Conservation (phyloP, 1,284 basidiomycete species). For the Trichosporon inkin region DNA sequence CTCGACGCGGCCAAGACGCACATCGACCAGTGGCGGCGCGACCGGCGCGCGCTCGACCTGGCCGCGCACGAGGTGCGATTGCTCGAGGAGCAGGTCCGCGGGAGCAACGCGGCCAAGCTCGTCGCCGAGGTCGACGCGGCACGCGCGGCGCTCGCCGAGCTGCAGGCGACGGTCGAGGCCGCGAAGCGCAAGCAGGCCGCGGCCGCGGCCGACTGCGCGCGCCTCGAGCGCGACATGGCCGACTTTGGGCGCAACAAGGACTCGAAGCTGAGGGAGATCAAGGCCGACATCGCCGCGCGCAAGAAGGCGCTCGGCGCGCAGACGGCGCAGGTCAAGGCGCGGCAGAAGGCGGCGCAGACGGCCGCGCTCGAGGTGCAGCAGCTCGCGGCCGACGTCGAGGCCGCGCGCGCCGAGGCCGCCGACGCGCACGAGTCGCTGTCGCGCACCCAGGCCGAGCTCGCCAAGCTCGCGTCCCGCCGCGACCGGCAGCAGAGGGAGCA, state of each 20-base stretch:
- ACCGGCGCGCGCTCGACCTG: conserved; percentile 73
- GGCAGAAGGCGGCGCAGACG: conserved; percentile 85
- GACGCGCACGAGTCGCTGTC: conserved; percentile 61
- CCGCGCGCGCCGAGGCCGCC: conserved; percentile 58
- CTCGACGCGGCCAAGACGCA: conserved; percentile 58
- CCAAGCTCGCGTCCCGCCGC: conserved; percentile 58
- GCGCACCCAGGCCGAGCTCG: conserved; percentile 53
- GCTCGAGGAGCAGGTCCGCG: conserved; percentile 77
- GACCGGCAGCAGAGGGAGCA: conserved; percentile 59
- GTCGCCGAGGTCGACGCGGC: conserved; percentile 67
- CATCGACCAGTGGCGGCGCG: conserved; percentile 66
- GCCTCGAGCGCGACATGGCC: conserved; percentile 91
- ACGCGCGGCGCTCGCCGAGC: conserved; percentile 63
- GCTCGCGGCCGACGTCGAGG: conserved; percentile 70
- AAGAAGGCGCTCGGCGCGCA: conserved; percentile 79
- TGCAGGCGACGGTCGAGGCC: conserved; percentile 62
- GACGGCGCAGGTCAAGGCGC: conserved; percentile 71
- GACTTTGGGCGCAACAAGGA: conserved; percentile 99
- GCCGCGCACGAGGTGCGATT: conserved; percentile 81
- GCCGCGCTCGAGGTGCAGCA: conserved; percentile 83
- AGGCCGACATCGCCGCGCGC: conserved; percentile 75
- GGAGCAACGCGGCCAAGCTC: conserved; percentile 84
- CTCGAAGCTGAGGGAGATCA: conserved; percentile 90
- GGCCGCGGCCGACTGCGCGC: conserved; percentile 73
- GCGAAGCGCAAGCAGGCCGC: conserved; percentile 72